These are phyloP conservation scores for Leccinum fibrillosum DNA, from an alignment of 768 basidiomycete genomes.

Conservation along the genomic window DNA sequence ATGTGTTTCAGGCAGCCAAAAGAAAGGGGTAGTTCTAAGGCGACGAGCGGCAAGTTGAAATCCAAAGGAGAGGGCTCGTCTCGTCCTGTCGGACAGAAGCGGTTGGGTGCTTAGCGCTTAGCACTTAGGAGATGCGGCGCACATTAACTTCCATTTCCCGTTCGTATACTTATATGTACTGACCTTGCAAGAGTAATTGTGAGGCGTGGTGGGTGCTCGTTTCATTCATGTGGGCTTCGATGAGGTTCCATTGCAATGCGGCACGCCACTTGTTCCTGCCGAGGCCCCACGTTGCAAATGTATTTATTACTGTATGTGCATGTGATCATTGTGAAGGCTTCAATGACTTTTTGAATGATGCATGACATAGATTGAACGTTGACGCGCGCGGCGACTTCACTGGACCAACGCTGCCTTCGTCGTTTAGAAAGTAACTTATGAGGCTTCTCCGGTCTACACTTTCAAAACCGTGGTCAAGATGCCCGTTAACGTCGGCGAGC, in stretches of 20 bases:
- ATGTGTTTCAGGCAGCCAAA: constrained; percentile 86
- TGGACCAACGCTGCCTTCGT: not conserved
- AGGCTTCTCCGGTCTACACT: not conserved
- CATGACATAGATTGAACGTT: not conserved
- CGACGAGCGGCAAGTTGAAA: constrained; percentile 14
- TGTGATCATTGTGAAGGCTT: not conserved
- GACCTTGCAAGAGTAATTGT: not conserved
- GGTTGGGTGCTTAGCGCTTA: not conserved
- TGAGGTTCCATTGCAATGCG: not conserved
- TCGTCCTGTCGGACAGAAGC: constrained; percentile 23
- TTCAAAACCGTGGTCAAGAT: not conserved
- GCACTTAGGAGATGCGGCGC: not conserved
- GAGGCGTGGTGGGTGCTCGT: not conserved
- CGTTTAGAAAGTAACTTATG: not conserved
- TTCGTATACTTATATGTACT: not conserved
- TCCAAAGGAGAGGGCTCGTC: constrained; percentile 16
- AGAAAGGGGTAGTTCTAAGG: constrained; percentile 26
- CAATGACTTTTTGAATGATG: not conserved
- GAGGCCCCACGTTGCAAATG: not conserved
- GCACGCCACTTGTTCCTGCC: not conserved
- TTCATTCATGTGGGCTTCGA: not conserved
- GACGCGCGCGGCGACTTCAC: not conserved
- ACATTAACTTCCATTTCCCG: not conserved
- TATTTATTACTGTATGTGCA: not conserved
- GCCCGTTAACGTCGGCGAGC: not conserved